Conservation (phyloP, 2,329 filamentous ascomycete species). For the Scedosporium apiospermum region DNA sequence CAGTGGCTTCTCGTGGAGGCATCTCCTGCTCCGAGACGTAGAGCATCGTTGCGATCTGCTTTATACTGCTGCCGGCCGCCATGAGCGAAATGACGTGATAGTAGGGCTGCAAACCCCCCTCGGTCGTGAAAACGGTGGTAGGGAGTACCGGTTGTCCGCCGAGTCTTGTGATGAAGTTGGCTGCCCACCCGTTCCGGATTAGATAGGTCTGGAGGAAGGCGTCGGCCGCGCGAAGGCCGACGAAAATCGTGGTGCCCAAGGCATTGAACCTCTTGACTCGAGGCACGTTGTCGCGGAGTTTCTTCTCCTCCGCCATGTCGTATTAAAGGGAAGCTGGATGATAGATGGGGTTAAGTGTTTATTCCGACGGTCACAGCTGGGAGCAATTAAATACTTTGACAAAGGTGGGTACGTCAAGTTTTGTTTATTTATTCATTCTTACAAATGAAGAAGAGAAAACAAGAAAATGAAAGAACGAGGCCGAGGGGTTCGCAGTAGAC, state of each 20-base stretch:
- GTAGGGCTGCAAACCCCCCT: conserved; percentile 31
- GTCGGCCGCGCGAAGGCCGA: conserved; percentile 26
- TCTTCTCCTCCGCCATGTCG: neutral
- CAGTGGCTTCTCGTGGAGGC: conserved; percentile 27
- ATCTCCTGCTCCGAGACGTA: conserved; percentile 40
- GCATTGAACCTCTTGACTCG: conserved; percentile 21
- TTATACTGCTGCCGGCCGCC: conserved; percentile 39
- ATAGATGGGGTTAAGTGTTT: too few species aligned
- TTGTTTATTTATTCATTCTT: too few species aligned
- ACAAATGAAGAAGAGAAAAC: too few species aligned
- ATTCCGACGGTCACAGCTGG: too few species aligned
- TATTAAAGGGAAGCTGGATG: too few species aligned
- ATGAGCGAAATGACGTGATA: conserved; percentile 42
- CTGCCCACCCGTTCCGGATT: conserved; percentile 21
- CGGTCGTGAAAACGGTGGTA: too few species aligned
- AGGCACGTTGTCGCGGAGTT: neutral
- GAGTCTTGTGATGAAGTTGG: conserved; percentile 9
- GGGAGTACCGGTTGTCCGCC: conserved; percentile 20
- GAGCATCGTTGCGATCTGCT: conserved; percentile 45
- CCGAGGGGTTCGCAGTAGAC: too few species aligned
- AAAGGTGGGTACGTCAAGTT: too few species aligned
- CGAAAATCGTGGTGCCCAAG: conserved; percentile 25
- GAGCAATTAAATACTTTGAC: too few species aligned
- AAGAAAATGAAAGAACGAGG: too few species aligned
- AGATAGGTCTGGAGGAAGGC: conserved; percentile 22